Conservation (phyloP, 2,329 filamentous ascomycete genomes). For the Aspergillus pseudoterreus region DNA sequence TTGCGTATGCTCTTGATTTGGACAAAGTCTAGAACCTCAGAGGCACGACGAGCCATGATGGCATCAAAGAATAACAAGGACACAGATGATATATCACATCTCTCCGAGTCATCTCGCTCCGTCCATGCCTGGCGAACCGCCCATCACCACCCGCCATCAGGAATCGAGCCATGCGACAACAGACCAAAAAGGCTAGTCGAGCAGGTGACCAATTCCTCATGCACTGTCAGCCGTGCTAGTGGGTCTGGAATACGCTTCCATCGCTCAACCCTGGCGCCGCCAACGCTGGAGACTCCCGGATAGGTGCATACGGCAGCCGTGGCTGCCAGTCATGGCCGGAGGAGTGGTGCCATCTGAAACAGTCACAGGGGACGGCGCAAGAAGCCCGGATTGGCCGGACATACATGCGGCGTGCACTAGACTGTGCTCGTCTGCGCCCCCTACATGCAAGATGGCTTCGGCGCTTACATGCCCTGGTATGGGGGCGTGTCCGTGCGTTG, state of each 20-base stretch:
- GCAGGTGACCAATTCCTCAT: constrained; percentile 19
- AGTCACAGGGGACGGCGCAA: not conserved
- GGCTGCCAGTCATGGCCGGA: not conserved
- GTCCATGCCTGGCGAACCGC: too few relatives aligned
- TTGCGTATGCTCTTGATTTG: too few relatives aligned
- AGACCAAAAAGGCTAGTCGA: constrained; percentile 10
- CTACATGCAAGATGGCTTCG: not conserved
- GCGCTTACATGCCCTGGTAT: not conserved
- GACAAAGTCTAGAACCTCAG: too few relatives aligned
- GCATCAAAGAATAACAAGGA: too few relatives aligned
- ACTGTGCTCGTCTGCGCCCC: not conserved
- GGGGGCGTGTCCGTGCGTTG: not conserved
- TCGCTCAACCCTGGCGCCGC: constrained; percentile 2
- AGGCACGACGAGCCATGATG: too few relatives aligned
- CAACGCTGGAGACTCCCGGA: constrained; percentile 4
- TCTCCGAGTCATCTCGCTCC: too few relatives aligned
- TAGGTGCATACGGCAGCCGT: constrained; percentile 3
- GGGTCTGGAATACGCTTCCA: constrained; percentile 7
- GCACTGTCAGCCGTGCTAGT: constrained; percentile 20
- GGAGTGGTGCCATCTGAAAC: not conserved
- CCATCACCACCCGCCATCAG: too few relatives aligned
- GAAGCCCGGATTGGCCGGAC: not conserved
- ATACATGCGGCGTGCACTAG: not conserved
- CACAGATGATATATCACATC: too few relatives aligned
- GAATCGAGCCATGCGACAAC: too few relatives aligned